Percentiles rank a stretch among this genome's conserved stretches.
phyloP scores from a whole-genome alignment of 805 yeast species.

The Candida adriatica region DNA sequence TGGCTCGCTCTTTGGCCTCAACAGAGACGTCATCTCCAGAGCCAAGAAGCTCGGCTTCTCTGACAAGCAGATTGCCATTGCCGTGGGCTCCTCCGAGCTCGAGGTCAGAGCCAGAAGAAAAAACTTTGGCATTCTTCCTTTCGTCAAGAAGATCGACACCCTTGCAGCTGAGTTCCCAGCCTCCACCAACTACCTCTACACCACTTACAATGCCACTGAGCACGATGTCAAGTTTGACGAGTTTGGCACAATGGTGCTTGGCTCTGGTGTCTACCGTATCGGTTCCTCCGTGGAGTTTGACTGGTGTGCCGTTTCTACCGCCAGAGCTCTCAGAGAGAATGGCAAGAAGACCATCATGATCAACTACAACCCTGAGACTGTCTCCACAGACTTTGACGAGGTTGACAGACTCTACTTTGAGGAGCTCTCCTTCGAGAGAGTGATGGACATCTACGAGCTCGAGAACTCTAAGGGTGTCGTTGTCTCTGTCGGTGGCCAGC shows the following conservation, averaged over 20 bases:
- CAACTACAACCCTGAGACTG: conserved; percentile 98
- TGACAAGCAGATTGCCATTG: conserved; percentile 84
- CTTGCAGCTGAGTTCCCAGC: conserved; percentile 99
- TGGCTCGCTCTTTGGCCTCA: conserved; percentile 51
- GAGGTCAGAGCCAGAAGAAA: conserved; percentile 82
- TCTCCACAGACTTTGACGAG: conserved; percentile 96
- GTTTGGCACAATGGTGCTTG: conserved; percentile 88
- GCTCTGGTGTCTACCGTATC: conserved; percentile 98
- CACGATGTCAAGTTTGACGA: conserved; percentile 84
- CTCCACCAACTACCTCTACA: conserved; percentile 88
- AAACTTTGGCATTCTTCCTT: conserved; percentile 74
- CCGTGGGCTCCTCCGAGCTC: conserved; percentile 66
- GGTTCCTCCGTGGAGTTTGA: conserved; percentile 98
- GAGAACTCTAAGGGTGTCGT: conserved; percentile 88
- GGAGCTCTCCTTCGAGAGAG: conserved; percentile 92
- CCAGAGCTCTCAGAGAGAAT: conserved; percentile 81
- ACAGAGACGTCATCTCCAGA: conserved; percentile 60
- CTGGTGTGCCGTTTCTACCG: conserved; percentile 99
- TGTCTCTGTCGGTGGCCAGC: conserved; percentile 96
- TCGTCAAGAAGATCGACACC: conserved; percentile 95
- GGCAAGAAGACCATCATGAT: conserved; percentile 93
- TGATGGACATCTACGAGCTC: conserved; percentile 92
- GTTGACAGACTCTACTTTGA: conserved; percentile 96
- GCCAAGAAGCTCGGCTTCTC: conserved; percentile 95
- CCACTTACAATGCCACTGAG: conserved; percentile 87